phyloP scores from a whole-genome alignment of 225 moss, liverwort and hornwort genomes.

The Neckera pumila region DNA sequence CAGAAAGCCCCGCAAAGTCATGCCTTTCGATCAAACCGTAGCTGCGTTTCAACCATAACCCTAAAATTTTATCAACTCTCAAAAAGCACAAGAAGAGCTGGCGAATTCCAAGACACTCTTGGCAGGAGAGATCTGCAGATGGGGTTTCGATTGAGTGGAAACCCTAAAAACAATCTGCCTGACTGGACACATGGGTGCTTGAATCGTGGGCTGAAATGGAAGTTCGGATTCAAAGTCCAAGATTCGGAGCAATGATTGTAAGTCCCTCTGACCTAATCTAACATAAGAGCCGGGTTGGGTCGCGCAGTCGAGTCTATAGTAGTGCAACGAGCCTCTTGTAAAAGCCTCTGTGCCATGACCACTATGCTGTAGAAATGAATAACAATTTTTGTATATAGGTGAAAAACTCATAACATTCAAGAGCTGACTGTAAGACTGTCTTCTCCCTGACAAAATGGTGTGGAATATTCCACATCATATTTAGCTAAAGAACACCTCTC shows the following conservation, averaged over 20 bases:
- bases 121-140: neutral
- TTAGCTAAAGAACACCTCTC: no score
- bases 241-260: neutral
- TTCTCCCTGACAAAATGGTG: no score
- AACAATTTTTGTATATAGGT: no score
- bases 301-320: no score
- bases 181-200: neutral
- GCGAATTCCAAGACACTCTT: neutral
- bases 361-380: no score
- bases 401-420: no score
- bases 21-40: neutral
- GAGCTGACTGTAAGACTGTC: no score
- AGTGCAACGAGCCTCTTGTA: no score
- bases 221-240: neutral
- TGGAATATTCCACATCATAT: no score
- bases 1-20: neutral
- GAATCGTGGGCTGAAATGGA: neutral
- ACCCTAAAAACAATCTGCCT: neutral
- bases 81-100: neutral
- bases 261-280: neutral
- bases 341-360: no score
- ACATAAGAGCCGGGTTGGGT: neutral
- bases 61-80: neutral
- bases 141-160: neutral
- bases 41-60: neutral